Conservation (phyloP, 148 eudicot species). For the Persicaria maculosa region DNA sequence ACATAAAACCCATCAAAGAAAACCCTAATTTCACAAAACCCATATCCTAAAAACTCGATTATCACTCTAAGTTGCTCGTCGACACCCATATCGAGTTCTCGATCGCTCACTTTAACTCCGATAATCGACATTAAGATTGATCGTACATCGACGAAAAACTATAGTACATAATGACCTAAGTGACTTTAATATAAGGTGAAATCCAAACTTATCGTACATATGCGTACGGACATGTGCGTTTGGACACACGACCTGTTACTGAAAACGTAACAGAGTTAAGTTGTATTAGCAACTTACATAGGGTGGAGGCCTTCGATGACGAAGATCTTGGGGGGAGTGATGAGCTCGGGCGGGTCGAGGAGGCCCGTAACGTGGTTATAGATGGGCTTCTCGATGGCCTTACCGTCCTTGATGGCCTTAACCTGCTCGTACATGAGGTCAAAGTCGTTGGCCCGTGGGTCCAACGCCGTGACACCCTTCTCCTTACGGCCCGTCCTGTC, state of each 20-base stretch:
- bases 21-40: not conserved
- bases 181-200: too few species aligned
- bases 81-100: too few species aligned
- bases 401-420: slow-evolving; percentile 71
- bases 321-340: slow-evolving; percentile 90
- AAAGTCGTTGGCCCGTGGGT: slow-evolving; percentile 82
- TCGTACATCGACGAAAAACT: too few species aligned
- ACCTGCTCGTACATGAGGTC: slow-evolving; percentile 99
- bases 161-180: too few species aligned
- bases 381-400: slow-evolving; percentile 78
- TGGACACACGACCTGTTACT: too few species aligned
- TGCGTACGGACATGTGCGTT: too few species aligned
- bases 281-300: slow-evolving; percentile 51
- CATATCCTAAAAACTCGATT: not conserved
- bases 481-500: slow-evolving; percentile 84
- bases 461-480: slow-evolving; percentile 95
- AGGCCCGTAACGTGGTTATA: slow-evolving; percentile 91
- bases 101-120: too few species aligned
- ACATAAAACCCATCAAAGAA: not conserved
- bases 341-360: slow-evolving; percentile 87
- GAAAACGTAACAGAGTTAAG: not conserved
- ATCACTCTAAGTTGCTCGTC: too few species aligned
- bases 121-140: too few species aligned
- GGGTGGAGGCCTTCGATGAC: slow-evolving; percentile 98
- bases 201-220: too few species aligned